phyloP scores from a whole-genome alignment of 2,329 filamentous ascomycete species.

The Colletotrichum sp. region DNA sequence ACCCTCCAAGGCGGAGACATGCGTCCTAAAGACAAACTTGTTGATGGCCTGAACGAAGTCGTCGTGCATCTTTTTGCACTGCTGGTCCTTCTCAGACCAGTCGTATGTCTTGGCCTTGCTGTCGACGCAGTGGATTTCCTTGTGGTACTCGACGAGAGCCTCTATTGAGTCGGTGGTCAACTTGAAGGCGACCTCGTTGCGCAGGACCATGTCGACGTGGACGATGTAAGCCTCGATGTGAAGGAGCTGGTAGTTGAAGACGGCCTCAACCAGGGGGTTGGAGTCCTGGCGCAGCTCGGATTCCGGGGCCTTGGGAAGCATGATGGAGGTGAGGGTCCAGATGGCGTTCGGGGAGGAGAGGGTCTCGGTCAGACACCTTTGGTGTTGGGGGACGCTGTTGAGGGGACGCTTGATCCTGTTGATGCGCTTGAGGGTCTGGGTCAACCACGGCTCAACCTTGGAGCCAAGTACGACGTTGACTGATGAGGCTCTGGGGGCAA shows the following conservation, averaged over 20 bases:
- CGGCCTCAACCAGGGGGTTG: slow-evolving; percentile 82
- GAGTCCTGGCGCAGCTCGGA: slow-evolving; percentile 81
- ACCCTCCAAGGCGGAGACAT: slow-evolving; percentile 88
- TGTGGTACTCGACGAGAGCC: slow-evolving; percentile 91
- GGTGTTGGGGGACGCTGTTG: slow-evolving; percentile 96
- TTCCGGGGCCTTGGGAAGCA: slow-evolving; percentile 90
- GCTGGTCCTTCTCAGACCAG: slow-evolving; percentile 96
- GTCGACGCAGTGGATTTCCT: slow-evolving; percentile 91
- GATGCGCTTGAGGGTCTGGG: slow-evolving; percentile 93
- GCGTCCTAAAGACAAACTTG: slow-evolving; percentile 93
- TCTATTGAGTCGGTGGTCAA: slow-evolving; percentile 95
- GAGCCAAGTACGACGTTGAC: slow-evolving; percentile 93
- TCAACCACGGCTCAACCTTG: slow-evolving; percentile 96
- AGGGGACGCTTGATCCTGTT: slow-evolving; percentile 96
- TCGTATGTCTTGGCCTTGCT: slow-evolving; percentile 87
- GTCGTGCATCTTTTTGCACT: slow-evolving; percentile 96
- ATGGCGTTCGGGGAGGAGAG: slow-evolving; percentile 89
- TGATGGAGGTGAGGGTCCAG: slow-evolving; percentile 92
- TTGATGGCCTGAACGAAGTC: slow-evolving; percentile 97
- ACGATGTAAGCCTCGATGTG: slow-evolving; percentile 98
- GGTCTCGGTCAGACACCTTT: slow-evolving; percentile 92
- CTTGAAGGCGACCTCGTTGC: slow-evolving; percentile 98
- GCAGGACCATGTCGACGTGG: slow-evolving; percentile 97
- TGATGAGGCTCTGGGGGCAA: slow-evolving; percentile 86
- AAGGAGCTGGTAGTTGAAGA: slow-evolving; percentile 92